Conservation (phyloP, 208 protist genomes). For the Crithidia expoeki region DNA sequence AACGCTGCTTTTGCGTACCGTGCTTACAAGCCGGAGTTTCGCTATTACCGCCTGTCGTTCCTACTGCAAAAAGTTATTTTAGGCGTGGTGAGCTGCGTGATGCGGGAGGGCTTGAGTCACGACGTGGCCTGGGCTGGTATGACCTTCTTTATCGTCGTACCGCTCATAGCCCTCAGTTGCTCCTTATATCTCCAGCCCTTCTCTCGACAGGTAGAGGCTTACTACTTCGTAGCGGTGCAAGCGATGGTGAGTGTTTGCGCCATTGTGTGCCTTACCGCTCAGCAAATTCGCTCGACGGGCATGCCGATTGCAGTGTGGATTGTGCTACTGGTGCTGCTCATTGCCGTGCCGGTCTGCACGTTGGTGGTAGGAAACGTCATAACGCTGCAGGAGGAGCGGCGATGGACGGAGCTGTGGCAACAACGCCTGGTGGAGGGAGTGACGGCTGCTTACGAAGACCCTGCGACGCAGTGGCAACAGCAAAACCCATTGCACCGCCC, state of each 20-base stretch:
- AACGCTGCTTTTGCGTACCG: conserved; percentile 59
- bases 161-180: conserved; percentile 39
- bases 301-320: conserved; percentile 43
- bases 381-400: conserved; percentile 56
- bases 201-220: conserved; percentile 51
- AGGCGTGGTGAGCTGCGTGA: conserved; percentile 46
- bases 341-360: conserved; percentile 48
- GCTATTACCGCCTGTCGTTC: conserved; percentile 64
- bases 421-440: conserved; percentile 42
- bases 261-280: conserved; percentile 39
- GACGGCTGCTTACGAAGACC: conserved; percentile 18
- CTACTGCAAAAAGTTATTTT: conserved; percentile 70
- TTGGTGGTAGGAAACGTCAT: conserved; percentile 50
- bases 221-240: conserved; percentile 55
- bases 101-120: conserved; percentile 20
- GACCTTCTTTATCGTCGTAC: conserved; percentile 50
- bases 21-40: conserved; percentile 60
- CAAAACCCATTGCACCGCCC: conserved; percentile 6
- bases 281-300: conserved; percentile 2
- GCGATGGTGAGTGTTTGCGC: conserved; percentile 45
- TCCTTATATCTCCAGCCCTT: conserved; percentile 49
- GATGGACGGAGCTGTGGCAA: conserved; percentile 51
- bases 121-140: conserved; percentile 47
- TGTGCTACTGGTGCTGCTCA: conserved; percentile 41
- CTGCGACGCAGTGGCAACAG: background rate